Evolutionary conservation across 257 asterid genomes (phyloP).

Genomic region (Petunia axillaris): DNA sequence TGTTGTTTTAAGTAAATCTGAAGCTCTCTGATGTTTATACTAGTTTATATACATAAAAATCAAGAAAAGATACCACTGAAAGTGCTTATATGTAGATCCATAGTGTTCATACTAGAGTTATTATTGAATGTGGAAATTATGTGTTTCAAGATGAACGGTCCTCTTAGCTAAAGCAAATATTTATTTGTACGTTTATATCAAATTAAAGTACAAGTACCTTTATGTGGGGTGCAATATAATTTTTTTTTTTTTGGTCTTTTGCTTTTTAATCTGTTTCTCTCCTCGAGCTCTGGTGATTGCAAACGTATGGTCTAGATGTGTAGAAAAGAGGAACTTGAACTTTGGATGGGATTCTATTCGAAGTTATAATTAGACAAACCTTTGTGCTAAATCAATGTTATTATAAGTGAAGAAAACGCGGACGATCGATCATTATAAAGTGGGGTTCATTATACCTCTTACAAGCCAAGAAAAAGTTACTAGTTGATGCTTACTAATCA

Average conservation of each 20-base stretch:
- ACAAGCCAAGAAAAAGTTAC: constrained; percentile 1
- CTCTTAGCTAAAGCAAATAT: background rate
- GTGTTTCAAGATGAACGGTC: background rate
- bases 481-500: no score
- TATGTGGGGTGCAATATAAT: no score
- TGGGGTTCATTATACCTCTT: constrained; percentile 13
- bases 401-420: constrained; percentile 20
- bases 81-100: no score
- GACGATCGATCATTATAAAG: constrained; percentile 14
- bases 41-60: no score
- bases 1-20: no score
- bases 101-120: no score
- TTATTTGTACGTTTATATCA: background rate
- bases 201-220: background rate
- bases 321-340: no score
- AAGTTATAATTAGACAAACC: background rate
- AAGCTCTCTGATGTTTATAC: no score
- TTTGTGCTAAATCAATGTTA: background rate
- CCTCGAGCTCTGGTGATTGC: background rate
- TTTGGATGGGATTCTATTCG: background rate
- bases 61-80: no score
- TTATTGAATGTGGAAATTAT: background rate
- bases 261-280: background rate
- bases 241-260: background rate
- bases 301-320: background rate